Evolutionary conservation across 352 stramenopile genomes (phyloP), one percentile per base, ranked within the genome.

Genomic region (Phytophthora pistaciae): DNA sequence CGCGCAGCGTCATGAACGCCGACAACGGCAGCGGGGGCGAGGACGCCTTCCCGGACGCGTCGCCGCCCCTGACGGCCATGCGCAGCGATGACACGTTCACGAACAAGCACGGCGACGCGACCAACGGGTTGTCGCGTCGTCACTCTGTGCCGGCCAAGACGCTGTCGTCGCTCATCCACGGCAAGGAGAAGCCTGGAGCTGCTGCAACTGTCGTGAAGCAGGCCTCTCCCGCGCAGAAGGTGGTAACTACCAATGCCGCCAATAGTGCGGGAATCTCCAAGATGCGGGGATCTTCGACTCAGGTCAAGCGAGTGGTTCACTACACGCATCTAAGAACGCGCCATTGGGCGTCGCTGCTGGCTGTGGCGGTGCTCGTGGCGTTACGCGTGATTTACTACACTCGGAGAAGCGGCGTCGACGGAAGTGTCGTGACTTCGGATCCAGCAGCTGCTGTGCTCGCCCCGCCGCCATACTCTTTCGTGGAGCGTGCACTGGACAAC

Each of bases 1-100:
- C 87, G 18, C 80, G 79, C 25, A 90, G 79, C 60, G 90, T 87
- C 74, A 75, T 89, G 31, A 72, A 86, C 40, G 55, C 62, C 7
- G 82, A 78, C n/a, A 65, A 50, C 21, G 61, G 61, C n/a, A n/a
- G 40, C 40, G 71, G 56, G 38, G 62, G 63, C 7, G 66, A 70
- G 29, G 76, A 75, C 33, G 66, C 75, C 44, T 57, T 57, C 52
- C 70, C 78, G 3, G 68, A 76, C 16, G 53, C 71, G 33, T 84
- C 76, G 2, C 76, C 76, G 6, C 21, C 64, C 36, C 38, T 84
- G 0, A 64, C 21, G 40, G 60, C 78, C 6, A 64, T 72, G 2
- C 66, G 71, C 3, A 70, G 60, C 40, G 70, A 74, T 3, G 42
- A 60, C 16, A 59, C 44, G 44, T 11, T 65, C 18, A 49, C 53